These are phyloP conservation scores for Geotrichum ghanense DNA, from an alignment of 805 yeast species.

Conservation along the genomic window DNA sequence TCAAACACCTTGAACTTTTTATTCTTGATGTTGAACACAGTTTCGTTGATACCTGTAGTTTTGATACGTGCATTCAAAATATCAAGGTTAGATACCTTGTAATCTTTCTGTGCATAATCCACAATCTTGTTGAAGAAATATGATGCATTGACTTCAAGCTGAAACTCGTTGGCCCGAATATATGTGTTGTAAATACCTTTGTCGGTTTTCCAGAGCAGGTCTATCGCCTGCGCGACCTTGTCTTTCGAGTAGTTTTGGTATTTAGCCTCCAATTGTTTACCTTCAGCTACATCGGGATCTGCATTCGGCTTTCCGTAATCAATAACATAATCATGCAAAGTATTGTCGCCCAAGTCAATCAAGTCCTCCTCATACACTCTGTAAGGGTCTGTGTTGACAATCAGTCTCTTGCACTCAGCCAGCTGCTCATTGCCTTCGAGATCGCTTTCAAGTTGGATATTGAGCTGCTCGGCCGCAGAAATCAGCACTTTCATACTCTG, in stretches of 20 bases:
- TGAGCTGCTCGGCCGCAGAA: conserved; percentile 59
- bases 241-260: neutral
- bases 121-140: conserved; percentile 70
- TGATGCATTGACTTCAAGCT: conserved; percentile 70
- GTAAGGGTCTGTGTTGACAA: neutral
- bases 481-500: conserved; percentile 72
- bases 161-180: conserved; percentile 56
- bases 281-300: neutral
- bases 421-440: conserved; percentile 23
- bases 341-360: neutral
- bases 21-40: conserved; percentile 57
- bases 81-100: conserved; percentile 68
- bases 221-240: conserved; percentile 59
- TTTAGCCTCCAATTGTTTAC: neutral
- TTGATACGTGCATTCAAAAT: conserved; percentile 84
- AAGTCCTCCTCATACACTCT: neutral
- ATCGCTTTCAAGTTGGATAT: conserved; percentile 59
- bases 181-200: conserved; percentile 41
- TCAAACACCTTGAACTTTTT: conserved; percentile 70
- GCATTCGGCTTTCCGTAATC: neutral
- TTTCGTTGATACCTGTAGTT: conserved; percentile 91
- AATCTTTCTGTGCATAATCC: conserved; percentile 51
- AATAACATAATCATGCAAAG: conserved; percentile 1
- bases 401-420: neutral
- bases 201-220: conserved; percentile 58